Percentiles rank a stretch among this genome's conserved stretches.
Conservation (phyloP, 2,329 filamentous ascomycete species). For the Colletotrichum plurivorum region DNA sequence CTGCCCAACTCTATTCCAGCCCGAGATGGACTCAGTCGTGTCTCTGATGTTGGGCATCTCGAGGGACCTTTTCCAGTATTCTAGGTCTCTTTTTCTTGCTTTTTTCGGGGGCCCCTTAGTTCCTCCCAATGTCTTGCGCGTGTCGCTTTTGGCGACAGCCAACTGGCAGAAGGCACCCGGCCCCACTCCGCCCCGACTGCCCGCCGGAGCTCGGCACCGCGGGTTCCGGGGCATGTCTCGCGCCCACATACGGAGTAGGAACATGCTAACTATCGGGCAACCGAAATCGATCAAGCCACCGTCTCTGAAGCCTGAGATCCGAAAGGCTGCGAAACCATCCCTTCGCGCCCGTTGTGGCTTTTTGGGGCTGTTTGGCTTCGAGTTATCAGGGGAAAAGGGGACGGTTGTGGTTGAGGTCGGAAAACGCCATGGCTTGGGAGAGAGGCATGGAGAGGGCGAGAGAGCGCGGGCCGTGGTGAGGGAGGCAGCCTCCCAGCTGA, state of each 20-base stretch:
- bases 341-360: slow-evolving; percentile 4
- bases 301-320: background rate
- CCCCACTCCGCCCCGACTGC: no score
- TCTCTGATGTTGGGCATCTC: background rate
- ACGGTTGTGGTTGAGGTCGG: no score
- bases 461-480: background rate
- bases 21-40: background rate
- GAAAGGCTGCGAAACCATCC: background rate
- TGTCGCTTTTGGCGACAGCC: no score
- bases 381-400: background rate
- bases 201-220: no score
- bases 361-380: background rate
- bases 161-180: no score
- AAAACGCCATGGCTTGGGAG: slow-evolving; percentile 3
- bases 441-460: background rate
- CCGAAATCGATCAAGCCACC: background rate
- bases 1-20: background rate
- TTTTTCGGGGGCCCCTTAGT: background rate
- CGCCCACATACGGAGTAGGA: background rate
- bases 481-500: background rate
- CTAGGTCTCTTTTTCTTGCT: background rate
- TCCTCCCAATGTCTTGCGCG: background rate
- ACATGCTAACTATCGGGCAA: background rate
- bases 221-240: background rate
- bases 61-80: background rate